Conservation (phyloP, 2,329 filamentous ascomycete species). For the Exophiala xenobiotica region DNA sequence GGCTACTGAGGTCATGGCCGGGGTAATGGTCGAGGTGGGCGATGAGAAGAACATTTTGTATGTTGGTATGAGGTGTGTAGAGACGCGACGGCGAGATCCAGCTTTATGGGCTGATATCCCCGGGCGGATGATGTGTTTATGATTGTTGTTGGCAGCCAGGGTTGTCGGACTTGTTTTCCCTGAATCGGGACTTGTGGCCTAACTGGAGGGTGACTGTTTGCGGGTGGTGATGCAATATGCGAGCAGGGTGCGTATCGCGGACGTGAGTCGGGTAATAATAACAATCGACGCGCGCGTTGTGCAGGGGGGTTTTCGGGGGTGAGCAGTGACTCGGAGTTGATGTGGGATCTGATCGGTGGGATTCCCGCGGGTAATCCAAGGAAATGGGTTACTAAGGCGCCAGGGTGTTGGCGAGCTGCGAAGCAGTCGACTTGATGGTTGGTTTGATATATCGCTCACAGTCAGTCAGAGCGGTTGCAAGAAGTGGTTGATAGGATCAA, state of each 20-base stretch:
- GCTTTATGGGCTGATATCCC: slow-evolving; percentile 3
- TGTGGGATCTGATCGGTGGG: slow-evolving; percentile 4
- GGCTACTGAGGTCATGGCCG: slow-evolving; percentile 28
- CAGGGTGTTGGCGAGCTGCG: slow-evolving; percentile 12
- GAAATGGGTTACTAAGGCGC: background rate
- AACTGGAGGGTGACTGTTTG: slow-evolving; percentile 11
- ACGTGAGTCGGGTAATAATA: slow-evolving; percentile 2
- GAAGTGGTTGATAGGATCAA: background rate
- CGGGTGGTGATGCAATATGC: slow-evolving; percentile 25
- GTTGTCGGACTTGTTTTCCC: slow-evolving; percentile 13
- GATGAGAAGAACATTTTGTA: slow-evolving; percentile 30
- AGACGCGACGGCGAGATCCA: slow-evolving; percentile 15
- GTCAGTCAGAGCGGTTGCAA: background rate
- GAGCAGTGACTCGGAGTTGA: slow-evolving; percentile 14
- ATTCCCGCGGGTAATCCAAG: slow-evolving; percentile 1
- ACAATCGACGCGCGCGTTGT: background rate
- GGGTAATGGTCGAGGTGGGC: slow-evolving; percentile 29
- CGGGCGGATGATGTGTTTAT: slow-evolving; percentile 9
- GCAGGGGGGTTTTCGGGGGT: background rate
- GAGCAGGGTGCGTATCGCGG: background rate
- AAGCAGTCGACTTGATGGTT: too few relatives aligned
- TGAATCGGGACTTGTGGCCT: slow-evolving; percentile 10
- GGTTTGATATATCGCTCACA: slow-evolving; percentile 1
- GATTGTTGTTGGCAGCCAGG: slow-evolving; percentile 22
- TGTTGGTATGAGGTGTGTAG: slow-evolving; percentile 2